Base-by-base conservation (phyloP, 345 rosid genomes). In the Moringa oleifera region DNA sequence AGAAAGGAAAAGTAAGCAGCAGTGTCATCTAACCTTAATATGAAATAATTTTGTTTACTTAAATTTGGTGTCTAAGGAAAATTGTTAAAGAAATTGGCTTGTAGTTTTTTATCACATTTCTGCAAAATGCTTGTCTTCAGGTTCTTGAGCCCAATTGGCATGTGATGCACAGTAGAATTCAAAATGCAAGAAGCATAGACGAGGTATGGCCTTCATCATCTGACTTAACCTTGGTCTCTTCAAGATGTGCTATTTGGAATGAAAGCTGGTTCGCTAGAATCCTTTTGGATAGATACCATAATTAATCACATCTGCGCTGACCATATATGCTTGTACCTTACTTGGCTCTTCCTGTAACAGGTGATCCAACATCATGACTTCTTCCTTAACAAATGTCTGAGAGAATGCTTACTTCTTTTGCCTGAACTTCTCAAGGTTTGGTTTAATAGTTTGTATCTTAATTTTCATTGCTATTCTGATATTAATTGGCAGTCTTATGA, bases 81-180 rank as follows among this genome's bases (percentile, higher is more conserved):
- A 1, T 4, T 41, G 47, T 4, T 9, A 41, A 41, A 18, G 18
- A 23, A 25, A 51, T 18, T 45, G 52, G 56, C 54, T 12, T 64
- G 18, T 62, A 47, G 25, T 55, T 53, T 58, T 52, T 53, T 25
- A n/a, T 51, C 23, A 57, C 28, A 15, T 55, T 17, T 52, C 28
- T 61, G 24, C 17, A 53, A n/a, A n/a, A 11, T 28, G 13, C 22
- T 60, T 72, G 22, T 53, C 64, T 69, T 73, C 86, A 90, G 97
- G 99, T 94, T 71, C 85, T 94, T 65, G 99, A 94, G 79, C 99
- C 96, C 58, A 94, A 88, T 73, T 94, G 97, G 97, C 95, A 94
- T 65, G 79, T 81, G 78, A 85, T 94, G 97, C 82, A 84, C 41
- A 74, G 73, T 69, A 77, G 84, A 73, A 84, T 90, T 68, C 95